phyloP scores from a whole-genome alignment of 2,329 filamentous ascomycete genomes.

The Exophiala viscosa region DNA sequence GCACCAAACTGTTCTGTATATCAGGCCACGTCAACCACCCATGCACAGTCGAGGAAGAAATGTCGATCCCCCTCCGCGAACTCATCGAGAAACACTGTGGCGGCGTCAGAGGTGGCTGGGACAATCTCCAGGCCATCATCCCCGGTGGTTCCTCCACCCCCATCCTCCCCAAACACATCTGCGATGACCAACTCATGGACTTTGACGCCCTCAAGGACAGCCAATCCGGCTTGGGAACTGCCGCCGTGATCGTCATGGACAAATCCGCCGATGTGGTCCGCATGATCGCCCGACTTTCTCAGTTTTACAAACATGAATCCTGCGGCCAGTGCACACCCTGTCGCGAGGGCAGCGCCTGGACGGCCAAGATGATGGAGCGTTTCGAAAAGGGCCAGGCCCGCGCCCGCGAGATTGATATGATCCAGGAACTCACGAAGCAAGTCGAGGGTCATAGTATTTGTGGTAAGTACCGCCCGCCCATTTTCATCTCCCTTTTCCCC shows the following conservation, averaged over 20 bases:
- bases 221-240: conserved; percentile 94
- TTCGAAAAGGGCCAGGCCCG: conserved; percentile 89
- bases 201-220: conserved; percentile 98
- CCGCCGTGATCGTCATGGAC: conserved; percentile 98
- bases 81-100: conserved; percentile 98
- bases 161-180: conserved; percentile 82
- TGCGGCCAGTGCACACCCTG: conserved; percentile 99
- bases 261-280: conserved; percentile 95
- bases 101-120: conserved; percentile 94
- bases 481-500: conserved; percentile 8
- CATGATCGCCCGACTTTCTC: conserved; percentile 84
- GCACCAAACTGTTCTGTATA: conserved; percentile 97
- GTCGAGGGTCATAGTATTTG: conserved; percentile 99
- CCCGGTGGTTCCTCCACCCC: conserved; percentile 96
- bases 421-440: conserved; percentile 98
- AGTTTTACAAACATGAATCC: conserved; percentile 98
- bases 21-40: conserved; percentile 99
- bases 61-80: conserved; percentile 94
- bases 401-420: conserved; percentile 95
- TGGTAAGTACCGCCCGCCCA: conserved; percentile 54
- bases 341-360: conserved; percentile 98
- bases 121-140: conserved; percentile 92
- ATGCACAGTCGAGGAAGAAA: conserved; percentile 96
- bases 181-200: conserved; percentile 97
- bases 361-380: conserved; percentile 95